Evolutionary conservation across 2,329 filamentous ascomycete genomes (phyloP).

Genomic region (Colletotrichum brevisporum): DNA sequence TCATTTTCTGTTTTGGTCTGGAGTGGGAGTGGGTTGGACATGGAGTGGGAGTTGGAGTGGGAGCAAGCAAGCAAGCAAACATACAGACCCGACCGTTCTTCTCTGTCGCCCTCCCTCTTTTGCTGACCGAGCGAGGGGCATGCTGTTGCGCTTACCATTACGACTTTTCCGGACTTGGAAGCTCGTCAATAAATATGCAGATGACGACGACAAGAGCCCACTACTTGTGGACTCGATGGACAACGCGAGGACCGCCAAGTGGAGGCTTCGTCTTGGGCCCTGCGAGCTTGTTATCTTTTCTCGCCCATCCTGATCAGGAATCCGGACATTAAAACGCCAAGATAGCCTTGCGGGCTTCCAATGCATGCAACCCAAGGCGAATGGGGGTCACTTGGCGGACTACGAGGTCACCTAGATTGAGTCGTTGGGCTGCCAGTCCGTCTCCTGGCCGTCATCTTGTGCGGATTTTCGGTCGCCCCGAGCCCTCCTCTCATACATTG

Average conservation of each 20-base stretch:
- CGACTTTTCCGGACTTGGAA: not conserved
- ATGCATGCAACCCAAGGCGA: slow-evolving; percentile 30
- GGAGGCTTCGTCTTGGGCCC: slow-evolving; percentile 1
- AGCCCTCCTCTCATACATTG: not conserved
- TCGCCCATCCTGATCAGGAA: slow-evolving; percentile 26
- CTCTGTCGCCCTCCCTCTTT: not conserved
- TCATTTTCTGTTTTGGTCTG: too few species aligned
- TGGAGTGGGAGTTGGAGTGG: too few species aligned
- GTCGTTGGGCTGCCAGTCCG: slow-evolving; percentile 2
- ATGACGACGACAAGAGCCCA: slow-evolving; percentile 1
- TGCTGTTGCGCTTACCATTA: not conserved
- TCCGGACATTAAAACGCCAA: slow-evolving; percentile 27
- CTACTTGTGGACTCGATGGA: slow-evolving; percentile 6
- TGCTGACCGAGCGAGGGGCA: slow-evolving; percentile 16
- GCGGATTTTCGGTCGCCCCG: not conserved
- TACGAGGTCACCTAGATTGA: not conserved
- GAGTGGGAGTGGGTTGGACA: too few species aligned
- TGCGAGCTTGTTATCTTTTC: slow-evolving; percentile 29
- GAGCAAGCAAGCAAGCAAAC: not conserved
- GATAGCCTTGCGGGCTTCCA: not conserved
- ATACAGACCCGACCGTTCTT: not conserved
- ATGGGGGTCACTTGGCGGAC: not conserved
- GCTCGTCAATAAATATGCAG: slow-evolving; percentile 10
- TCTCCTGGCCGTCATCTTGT: not conserved
- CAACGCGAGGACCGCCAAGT: slow-evolving; percentile 19